Conservation (phyloP, 2,329 filamentous ascomycete genomes). For the Fusarium hainanense region DNA sequence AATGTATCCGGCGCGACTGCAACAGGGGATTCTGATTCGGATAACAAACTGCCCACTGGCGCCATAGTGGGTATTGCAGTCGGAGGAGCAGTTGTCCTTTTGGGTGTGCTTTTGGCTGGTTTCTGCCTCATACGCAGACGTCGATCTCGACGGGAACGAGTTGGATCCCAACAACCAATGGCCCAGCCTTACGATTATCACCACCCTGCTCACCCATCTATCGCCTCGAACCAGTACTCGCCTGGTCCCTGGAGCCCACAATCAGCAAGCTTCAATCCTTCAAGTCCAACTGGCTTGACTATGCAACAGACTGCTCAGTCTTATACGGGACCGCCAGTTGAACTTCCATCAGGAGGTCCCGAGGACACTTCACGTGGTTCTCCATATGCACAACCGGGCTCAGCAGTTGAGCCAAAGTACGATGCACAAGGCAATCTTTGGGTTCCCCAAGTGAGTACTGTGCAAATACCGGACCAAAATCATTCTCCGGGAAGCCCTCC, state of each 20-base stretch:
- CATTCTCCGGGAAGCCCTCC: constrained; percentile 35
- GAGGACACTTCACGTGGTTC: constrained; percentile 26
- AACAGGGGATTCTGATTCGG: constrained; percentile 5
- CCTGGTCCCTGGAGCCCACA: constrained; percentile 44
- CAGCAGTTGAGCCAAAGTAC: constrained; percentile 44
- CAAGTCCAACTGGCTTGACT: constrained; percentile 32
- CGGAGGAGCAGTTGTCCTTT: constrained; percentile 49
- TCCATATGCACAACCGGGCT: constrained; percentile 28
- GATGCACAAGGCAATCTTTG: constrained; percentile 50
- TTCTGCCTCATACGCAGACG: constrained; percentile 50
- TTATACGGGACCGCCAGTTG: constrained; percentile 43
- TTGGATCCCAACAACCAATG: constrained; percentile 43
- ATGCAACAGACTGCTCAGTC: constrained; percentile 37
- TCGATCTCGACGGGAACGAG: constrained; percentile 21
- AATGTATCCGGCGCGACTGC: constrained; percentile 44
- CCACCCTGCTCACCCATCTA: constrained; percentile 38
- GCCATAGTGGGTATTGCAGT: constrained; percentile 59
- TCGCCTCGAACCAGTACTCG: constrained; percentile 38
- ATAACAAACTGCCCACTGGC: constrained; percentile 49
- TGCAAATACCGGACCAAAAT: constrained; percentile 41
- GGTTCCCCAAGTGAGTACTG: constrained; percentile 50
- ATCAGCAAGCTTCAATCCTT: constrained; percentile 37
- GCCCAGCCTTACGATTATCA: constrained; percentile 41
- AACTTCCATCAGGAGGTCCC: constrained; percentile 41
- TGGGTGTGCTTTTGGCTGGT: constrained; percentile 44